Percentiles rank a stretch among this genome's conserved stretches.
Conservation (phyloP, 306 rosid genomes). For the Elaeagnus macrophylla region DNA sequence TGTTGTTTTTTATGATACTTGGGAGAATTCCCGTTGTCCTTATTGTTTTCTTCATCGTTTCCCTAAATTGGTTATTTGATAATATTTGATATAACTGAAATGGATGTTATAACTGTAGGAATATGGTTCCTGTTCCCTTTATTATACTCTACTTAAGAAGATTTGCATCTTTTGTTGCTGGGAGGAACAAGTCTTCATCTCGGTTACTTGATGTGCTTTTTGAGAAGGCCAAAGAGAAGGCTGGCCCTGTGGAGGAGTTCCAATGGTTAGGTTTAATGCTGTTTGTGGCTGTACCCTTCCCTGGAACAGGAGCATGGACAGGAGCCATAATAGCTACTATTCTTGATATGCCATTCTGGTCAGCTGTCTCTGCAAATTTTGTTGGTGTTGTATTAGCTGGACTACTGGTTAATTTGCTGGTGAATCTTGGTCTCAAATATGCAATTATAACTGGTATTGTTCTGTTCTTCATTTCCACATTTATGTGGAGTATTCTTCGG, state of each 20-base stretch:
- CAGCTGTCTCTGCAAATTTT: constrained; percentile 73
- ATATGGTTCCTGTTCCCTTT: constrained; percentile 89
- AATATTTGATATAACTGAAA: constrained; percentile 10
- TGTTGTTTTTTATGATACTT: no score
- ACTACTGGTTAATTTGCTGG: constrained; percentile 73
- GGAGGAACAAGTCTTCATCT: constrained; percentile 51
- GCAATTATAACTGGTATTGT: constrained; percentile 58
- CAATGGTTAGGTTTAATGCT: constrained; percentile 96
- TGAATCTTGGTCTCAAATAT: constrained; percentile 82
- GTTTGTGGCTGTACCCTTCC: constrained; percentile 96
- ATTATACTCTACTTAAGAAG: constrained; percentile 70
- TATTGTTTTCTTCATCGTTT: no score
- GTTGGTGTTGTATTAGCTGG: constrained; percentile 80
- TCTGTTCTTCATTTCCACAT: constrained; percentile 76
- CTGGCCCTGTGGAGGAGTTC: constrained; percentile 89
- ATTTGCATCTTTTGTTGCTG: constrained; percentile 61
- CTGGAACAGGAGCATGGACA: constrained; percentile 96
- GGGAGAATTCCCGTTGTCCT: no score
- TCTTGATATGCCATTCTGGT: constrained; percentile 93
- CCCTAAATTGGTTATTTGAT: constrained; percentile 6
- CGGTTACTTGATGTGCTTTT: constrained; percentile 53
- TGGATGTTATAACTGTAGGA: constrained; percentile 40
- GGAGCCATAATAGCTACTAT: constrained; percentile 83
- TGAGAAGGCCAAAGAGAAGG: constrained; percentile 72
- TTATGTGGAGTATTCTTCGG: constrained; percentile 88